These are phyloP conservation scores for Stylosanthes scabra DNA, from an alignment of 331 rosid genomes.

Conservation along the genomic window DNA sequence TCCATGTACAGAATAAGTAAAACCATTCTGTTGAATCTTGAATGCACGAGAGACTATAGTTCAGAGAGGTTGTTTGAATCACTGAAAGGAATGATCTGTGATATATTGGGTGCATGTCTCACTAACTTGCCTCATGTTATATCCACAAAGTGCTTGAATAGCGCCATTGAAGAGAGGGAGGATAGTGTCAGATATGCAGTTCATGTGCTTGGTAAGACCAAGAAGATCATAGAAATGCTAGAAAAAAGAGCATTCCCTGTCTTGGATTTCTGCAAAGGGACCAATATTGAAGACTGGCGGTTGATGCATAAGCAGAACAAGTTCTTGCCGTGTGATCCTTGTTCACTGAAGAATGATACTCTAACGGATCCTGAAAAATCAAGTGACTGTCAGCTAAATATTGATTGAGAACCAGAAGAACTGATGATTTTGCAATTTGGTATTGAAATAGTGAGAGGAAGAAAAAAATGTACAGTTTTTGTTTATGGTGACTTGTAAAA, in stretches of 20 bases:
- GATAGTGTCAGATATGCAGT: slow-evolving; percentile 67
- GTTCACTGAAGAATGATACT: slow-evolving; percentile 36
- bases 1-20: slow-evolving; percentile 83
- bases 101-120: slow-evolving; percentile 79
- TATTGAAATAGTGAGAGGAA: too few species aligned
- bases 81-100: slow-evolving; percentile 57
- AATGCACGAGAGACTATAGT: slow-evolving; percentile 12
- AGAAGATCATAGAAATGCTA: slow-evolving; percentile 64
- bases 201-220: slow-evolving; percentile 63
- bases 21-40: slow-evolving; percentile 53
- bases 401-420: slow-evolving; percentile 39
- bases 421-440: not conserved
- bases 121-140: slow-evolving; percentile 64
- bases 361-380: slow-evolving; percentile 29
- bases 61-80: slow-evolving; percentile 54
- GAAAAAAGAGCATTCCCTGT: slow-evolving; percentile 46
- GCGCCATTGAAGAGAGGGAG: slow-evolving; percentile 76
- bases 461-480: too few species aligned
- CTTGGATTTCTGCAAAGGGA: slow-evolving; percentile 43
- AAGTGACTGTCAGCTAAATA: slow-evolving; percentile 48
- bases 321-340: slow-evolving; percentile 20
- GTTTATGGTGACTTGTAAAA: too few species aligned
- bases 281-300: slow-evolving; percentile 79
- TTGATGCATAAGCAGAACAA: slow-evolving; percentile 50
- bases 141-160: slow-evolving; percentile 51